Conservation (phyloP, 257 asterid genomes). For the Solanum chilense region DNA sequence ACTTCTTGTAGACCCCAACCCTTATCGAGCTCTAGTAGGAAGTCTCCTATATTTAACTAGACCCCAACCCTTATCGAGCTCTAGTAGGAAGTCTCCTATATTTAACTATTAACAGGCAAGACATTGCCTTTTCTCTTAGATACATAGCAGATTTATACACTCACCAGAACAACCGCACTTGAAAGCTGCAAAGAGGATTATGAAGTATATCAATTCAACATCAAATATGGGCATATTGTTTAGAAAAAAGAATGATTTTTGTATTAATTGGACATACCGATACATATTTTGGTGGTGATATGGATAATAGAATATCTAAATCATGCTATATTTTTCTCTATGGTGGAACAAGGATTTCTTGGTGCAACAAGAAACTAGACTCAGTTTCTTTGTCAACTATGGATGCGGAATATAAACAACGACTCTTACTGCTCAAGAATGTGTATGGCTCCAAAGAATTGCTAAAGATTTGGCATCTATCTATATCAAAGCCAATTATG, state of each 20-base stretch:
- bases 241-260: neutral
- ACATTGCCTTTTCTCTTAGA: neutral
- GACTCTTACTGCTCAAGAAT: neutral
- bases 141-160: neutral
- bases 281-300: neutral
- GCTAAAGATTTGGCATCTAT: neutral
- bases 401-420: neutral
- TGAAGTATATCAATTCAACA: neutral
- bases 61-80: neutral
- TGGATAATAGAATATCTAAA: neutral
- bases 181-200: neutral
- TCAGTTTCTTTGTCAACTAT: neutral
- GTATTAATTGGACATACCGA: neutral
- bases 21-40: neutral
- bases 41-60: neutral
- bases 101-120: neutral
- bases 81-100: neutral
- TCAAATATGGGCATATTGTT: neutral
- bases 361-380: neutral
- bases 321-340: neutral
- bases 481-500: neutral
- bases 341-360: neutral
- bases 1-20: neutral
- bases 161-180: neutral
- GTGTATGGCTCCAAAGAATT: neutral